Evolutionary conservation across 164 flowering plant genomes (phyloP), one percentile per base, ranked within the genome.

Genomic region (Sedum album): DNA sequence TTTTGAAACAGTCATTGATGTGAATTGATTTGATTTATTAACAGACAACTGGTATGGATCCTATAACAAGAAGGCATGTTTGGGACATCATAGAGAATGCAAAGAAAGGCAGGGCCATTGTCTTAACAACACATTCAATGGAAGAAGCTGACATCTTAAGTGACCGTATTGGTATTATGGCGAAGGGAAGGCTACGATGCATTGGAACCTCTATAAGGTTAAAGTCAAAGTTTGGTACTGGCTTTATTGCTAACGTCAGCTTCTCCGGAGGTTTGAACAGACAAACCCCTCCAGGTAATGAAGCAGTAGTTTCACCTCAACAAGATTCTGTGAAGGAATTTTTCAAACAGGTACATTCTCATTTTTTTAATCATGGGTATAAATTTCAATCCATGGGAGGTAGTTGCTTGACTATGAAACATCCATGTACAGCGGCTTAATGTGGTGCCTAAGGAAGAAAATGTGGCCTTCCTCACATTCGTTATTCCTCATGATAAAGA

Each of bases 41-140:
- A 73, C 88, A 95, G 99, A 95, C 99, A 5, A 95, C 98, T n/a
- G 99, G 99, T 1, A 92, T 92, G 99, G 99, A 95, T 79, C 99
- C 99, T 69, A 85, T 95, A 61, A 86, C 97, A 26, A 79, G 98
- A 63, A 80, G 99, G 75, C 97, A 92, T 77, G 96, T 90, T 11
- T 95, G 99, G 99, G 98, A 95, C 81, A 89, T 95, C 69, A 95
- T 95, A 75, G 90, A 90, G 75, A 71, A 80, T 70, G 93, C 97
- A 42, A 95, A 95, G 75, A 84, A 76, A 81, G 99, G 97, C 0
- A 83, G 97, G 21, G 90, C 91, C 23, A 89, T 90, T 72, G 61
- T 95, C 68, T 71, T 95, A 64, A 95, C 99, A 13, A 95, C 99
- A 62, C 99, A 95, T 73, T 95, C 99, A 14, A 95, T 92, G 99